Percentiles rank a stretch among this genome's conserved stretches.
Evolutionary conservation across 305 asterid species (phyloP).

Genomic region (Fraxinus xanthoxyloides): DNA sequence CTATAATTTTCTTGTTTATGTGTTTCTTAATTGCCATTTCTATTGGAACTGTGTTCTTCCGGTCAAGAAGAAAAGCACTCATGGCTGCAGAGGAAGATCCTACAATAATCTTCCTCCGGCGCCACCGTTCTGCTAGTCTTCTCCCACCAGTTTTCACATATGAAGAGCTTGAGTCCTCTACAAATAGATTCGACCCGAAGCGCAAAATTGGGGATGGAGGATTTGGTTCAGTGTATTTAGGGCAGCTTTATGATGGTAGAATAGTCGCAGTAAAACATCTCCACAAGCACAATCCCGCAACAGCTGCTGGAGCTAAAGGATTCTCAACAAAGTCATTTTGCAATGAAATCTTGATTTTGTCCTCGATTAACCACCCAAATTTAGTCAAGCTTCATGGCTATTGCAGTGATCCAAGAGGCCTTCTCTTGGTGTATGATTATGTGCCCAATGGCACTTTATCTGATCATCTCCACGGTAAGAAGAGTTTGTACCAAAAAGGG

Average conservation of each 20-base stretch:
- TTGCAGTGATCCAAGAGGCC: conserved; percentile 94
- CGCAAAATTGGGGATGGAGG: conserved; percentile 94
- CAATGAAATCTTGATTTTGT: conserved; percentile 78
- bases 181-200: conserved; percentile 66
- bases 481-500: conserved; percentile 39
- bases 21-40: conserved; percentile 47
- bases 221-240: conserved; percentile 83
- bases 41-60: conserved; percentile 39
- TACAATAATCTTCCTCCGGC: conserved; percentile 64
- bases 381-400: conserved; percentile 90
- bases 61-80: conserved; percentile 32
- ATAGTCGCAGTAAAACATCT: conserved; percentile 81
- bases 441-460: conserved; percentile 87
- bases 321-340: conserved; percentile 78
- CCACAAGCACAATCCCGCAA: conserved; percentile 56
- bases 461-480: conserved; percentile 77
- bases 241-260: conserved; percentile 63
- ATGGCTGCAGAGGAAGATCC: conserved; percentile 66
- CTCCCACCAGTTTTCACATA: conserved; percentile 87
- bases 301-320: conserved; percentile 41
- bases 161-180: conserved; percentile 74
- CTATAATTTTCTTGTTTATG: conserved; percentile 42
- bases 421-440: conserved; percentile 74
- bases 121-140: conserved; percentile 69
- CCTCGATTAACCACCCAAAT: conserved; percentile 76